Evolutionary conservation across 2,329 filamentous ascomycete genomes (phyloP), one percentile per base, ranked within the genome.

Genomic region (Alternaria triticina): DNA sequence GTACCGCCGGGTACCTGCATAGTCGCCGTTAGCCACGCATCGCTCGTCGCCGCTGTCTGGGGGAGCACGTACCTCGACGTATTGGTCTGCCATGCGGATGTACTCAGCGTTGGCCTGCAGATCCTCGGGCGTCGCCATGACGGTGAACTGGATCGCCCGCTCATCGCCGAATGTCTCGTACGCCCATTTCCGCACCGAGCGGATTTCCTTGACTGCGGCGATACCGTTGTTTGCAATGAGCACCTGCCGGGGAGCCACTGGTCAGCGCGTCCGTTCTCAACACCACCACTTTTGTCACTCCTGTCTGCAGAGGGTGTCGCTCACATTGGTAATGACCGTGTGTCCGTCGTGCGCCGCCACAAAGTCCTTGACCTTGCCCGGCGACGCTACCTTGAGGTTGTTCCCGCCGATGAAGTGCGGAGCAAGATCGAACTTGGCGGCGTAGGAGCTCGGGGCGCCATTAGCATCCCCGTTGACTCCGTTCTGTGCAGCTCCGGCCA

Each of bases 171-270:
- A 99, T 8, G 93, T 97, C 85, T 99, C 96, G 89, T 99, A 99
- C 66, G 96, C 96, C 96, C 96, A 99, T 94, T 98, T 99, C 82
- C 96, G 92, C 79, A 99, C 95, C 64, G 95, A 98, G 82, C 96
- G 90, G 80, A 99, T 99, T 84, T 99, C 96, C 84, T 99, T 99
- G 82, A 99, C 96, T 79, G 96, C 96, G 55, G 96, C 96, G 82
- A 99, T 99, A 87, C 96, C 96, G 85, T 99, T 99, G 87, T 99
- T 99, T 81, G 96, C 96, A 83, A 99, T 99, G 70, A 99, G 88
- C 58, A 98, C 94, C 95, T 98, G 73, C 17, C 55, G 60, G 57
- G 51, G 50, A 51, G 62, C 56, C 50, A 67, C 57, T 68, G 67
- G 71, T 73, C 63, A 74, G 71, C 67, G 59, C 62, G 27, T 28